Evolutionary conservation across 1,284 basidiomycete species (phyloP).

Genomic region (Cyathus olla): DNA sequence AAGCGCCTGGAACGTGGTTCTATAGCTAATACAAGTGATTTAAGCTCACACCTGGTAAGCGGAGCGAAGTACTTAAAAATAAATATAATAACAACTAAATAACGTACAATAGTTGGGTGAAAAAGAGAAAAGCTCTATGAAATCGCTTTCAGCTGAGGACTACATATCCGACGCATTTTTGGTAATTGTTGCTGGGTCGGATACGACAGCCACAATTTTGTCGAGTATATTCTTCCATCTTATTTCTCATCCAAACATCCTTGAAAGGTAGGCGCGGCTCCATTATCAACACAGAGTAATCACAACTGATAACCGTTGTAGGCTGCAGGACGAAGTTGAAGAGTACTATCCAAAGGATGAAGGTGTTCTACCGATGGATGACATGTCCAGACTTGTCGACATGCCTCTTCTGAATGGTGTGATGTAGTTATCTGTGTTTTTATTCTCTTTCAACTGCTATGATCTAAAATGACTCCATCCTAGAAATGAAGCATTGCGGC

Average conservation of each 20-base stretch:
- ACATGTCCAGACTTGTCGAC: no score
- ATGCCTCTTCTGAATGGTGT: constrained; percentile 56
- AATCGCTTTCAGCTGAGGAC: constrained; percentile 42
- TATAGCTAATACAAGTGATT: neutral
- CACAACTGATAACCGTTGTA: no score
- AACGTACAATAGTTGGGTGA: neutral
- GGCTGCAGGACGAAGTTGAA: no score
- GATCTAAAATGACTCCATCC: constrained; percentile 2
- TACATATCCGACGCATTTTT: constrained; percentile 52
- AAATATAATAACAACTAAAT: neutral
- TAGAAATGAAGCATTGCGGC: constrained; percentile 66
- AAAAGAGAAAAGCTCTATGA: neutral
- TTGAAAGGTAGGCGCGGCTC: no score
- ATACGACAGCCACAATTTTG: constrained; percentile 62
- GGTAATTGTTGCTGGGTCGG: constrained; percentile 68
- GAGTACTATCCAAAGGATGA: no score
- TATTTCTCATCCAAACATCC: constrained; percentile 49
- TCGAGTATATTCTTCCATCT: constrained; percentile 58
- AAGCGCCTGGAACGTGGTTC: neutral
- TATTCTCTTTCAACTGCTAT: no score
- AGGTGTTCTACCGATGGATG: no score
- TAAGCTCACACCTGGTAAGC: neutral
- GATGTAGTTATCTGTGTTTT: constrained; percentile 44
- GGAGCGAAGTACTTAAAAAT: neutral
- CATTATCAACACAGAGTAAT: no score